Conservation (phyloP, 768 basidiomycete genomes). For the Leccinum truebloodii region DNA sequence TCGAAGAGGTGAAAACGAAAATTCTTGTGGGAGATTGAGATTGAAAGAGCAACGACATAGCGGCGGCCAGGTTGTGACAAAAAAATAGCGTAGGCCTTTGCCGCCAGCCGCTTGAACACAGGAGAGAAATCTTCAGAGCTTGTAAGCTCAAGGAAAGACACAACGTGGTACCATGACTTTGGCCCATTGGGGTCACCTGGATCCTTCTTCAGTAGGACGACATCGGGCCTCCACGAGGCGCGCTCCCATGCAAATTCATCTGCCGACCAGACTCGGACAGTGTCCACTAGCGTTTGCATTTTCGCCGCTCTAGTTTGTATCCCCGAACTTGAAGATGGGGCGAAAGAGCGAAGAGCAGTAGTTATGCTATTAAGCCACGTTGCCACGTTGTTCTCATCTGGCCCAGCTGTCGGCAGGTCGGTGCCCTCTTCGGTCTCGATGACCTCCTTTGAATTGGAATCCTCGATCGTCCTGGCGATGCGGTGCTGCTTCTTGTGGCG, state of each 20-base stretch:
- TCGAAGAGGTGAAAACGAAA: background rate
- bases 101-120: background rate
- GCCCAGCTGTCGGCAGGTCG: background rate
- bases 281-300: background rate
- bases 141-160: background rate
- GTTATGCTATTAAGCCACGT: background rate
- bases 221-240: too few relatives aligned
- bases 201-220: background rate
- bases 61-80: background rate
- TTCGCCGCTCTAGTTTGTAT: background rate
- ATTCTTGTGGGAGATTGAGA: background rate
- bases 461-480: too few relatives aligned
- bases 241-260: too few relatives aligned
- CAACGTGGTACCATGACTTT: background rate
- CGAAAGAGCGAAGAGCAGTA: background rate
- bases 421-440: background rate
- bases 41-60: background rate
- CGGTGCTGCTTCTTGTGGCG: too few relatives aligned
- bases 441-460: background rate
- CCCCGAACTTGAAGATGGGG: background rate
- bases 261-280: background rate
- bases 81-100: background rate
- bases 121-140: background rate
- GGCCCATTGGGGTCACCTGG: background rate
- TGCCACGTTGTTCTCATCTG: background rate